These are phyloP conservation scores for Selenicereus undatus DNA, from an alignment of 148 eudicot genomes.

Conservation along the genomic window DNA sequence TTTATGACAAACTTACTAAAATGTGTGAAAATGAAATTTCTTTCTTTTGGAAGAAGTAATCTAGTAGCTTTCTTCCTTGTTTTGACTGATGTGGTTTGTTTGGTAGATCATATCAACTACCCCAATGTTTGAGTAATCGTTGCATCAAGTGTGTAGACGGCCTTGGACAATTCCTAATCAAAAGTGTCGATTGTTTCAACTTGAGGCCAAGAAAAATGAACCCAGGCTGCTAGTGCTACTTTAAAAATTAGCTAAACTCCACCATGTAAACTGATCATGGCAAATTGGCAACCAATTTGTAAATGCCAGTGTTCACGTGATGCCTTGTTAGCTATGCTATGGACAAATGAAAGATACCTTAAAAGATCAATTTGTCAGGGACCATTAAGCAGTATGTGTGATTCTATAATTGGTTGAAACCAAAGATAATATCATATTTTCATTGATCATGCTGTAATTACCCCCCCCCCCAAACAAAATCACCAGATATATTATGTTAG, in stretches of 20 bases:
- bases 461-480: background rate
- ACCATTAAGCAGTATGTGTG: background rate
- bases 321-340: background rate
- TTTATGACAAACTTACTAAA: background rate
- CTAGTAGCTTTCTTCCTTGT: conserved; percentile 1
- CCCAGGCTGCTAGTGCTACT: background rate
- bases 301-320: background rate
- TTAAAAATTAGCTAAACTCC: background rate
- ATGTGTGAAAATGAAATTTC: background rate
- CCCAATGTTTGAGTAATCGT: background rate
- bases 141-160: background rate
- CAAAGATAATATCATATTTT: background rate
- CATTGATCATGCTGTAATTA: background rate
- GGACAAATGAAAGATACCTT: background rate
- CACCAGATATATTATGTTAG: background rate
- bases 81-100: background rate
- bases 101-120: background rate
- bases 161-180: background rate
- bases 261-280: no score
- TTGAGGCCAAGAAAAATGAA: background rate
- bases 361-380: background rate
- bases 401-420: background rate
- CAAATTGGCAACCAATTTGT: background rate
- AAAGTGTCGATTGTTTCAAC: background rate
- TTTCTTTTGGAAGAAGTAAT: background rate